Conservation (phyloP, 805 yeast species). For the Starmerella asiatica region DNA sequence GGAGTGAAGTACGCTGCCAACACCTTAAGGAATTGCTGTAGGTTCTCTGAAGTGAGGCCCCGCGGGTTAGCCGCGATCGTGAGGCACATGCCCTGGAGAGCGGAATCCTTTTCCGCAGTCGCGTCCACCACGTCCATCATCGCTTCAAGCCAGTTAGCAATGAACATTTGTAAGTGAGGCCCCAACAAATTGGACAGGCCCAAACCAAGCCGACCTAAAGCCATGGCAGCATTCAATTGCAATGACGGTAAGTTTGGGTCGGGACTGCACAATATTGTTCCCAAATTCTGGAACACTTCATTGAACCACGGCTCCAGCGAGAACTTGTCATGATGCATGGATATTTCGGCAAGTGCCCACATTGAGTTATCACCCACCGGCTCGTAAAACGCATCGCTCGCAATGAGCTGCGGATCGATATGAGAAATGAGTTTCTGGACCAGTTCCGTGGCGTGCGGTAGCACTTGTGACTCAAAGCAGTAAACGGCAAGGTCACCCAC, state of each 20-base stretch:
- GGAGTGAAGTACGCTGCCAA: slow-evolving; percentile 26
- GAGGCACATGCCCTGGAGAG: slow-evolving; percentile 72
- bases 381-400: slow-evolving; percentile 40
- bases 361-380: slow-evolving; percentile 79
- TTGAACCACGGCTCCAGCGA: slow-evolving; percentile 38
- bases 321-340: slow-evolving; percentile 37
- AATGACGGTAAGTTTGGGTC: slow-evolving; percentile 39
- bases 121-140: slow-evolving; percentile 51
- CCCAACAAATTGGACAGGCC: slow-evolving; percentile 46
- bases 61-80: slow-evolving; percentile 54
- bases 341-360: slow-evolving; percentile 86
- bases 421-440: slow-evolving; percentile 41
- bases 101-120: slow-evolving; percentile 77
- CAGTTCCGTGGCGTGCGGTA: slow-evolving; percentile 25
- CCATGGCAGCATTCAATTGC: slow-evolving; percentile 75
- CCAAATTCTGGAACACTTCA: slow-evolving; percentile 42
- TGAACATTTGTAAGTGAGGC: slow-evolving; percentile 43
- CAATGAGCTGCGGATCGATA: slow-evolving; percentile 30
- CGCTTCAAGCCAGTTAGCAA: slow-evolving; percentile 56
- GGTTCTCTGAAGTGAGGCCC: slow-evolving; percentile 38
- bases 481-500: slow-evolving; percentile 76
- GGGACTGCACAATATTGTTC: slow-evolving; percentile 47
- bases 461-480: slow-evolving; percentile 31
- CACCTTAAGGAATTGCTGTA: slow-evolving; percentile 17
- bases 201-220: slow-evolving; percentile 75